Evolutionary conservation across 2,329 filamentous ascomycete genomes (phyloP), one percentile per base, ranked within the genome.

Genomic region (Chaetoscypha palmicola): DNA sequence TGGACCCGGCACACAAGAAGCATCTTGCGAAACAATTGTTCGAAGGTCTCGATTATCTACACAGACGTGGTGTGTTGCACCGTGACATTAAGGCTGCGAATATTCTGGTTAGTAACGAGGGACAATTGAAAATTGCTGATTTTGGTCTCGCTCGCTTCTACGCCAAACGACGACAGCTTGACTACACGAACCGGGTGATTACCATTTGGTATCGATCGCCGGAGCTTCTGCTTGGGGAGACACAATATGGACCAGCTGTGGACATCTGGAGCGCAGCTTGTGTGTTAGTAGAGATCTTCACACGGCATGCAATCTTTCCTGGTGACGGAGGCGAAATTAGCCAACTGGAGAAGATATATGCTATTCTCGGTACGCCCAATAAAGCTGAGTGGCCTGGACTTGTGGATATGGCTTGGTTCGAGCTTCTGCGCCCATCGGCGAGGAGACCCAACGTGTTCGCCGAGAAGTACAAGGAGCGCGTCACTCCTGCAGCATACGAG

Each of bases 21-120:
- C 81, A 98, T 61, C 74, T 98, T 24, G 88, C 89, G 1, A 86
- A 82, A 61, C 92, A 98, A 59, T 77, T 98, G 52, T 97, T 98
- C 57, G 84, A 94, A 61, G 91, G 89, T 0, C 73, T 98, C 3
- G 87, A 94, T 60, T 98, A 97, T 60, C 77, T 98, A 1, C 92
- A 98, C 62, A 82, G 83, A 36, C 77, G 89, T 26, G 89, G 92
- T n/a, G 91, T 98, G 10, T 71, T 98, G 3, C 92, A 98, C 65
- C 85, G 92, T 48, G 92, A 98, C 59, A 97, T 98, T 68, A 98
- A 98, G 66, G 92, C 92, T 1, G 92, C 92, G 45, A 98, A 98
- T 58, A 97, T 97, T 46, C 73, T 98, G 17, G 86, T 98, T 46
- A 94, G 88, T 66, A 94, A 82, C 54, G 81, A 85, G 8, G 92